Base-by-base conservation (phyloP, 805 yeast species). In the Isabelozyma gotoi region DNA sequence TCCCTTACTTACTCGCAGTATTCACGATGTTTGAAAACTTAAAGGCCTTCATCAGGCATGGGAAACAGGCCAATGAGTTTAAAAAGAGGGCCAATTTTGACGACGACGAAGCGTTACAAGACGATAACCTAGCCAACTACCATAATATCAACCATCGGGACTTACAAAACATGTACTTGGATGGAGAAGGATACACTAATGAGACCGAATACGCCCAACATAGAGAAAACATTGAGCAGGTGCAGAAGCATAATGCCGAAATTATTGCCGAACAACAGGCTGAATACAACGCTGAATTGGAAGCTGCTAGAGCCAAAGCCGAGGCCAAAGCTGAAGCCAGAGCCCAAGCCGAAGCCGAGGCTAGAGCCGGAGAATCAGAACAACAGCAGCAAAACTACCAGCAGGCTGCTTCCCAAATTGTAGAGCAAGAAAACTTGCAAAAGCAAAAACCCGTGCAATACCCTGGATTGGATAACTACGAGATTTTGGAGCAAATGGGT, bases 11-110 rank as follows among this genome's bases (percentile, higher is more conserved):
- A 24, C n/a, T n/a, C n/a, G n/a, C n/a, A n/a, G 29, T 7, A 24
- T 3, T 4, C 29, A 24, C 29, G 51, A 63, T 63, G 68, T 63
- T 63, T 55, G 68, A 77, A 60, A 80, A 81, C 53, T 65, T 80
- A 49, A 77, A 76, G 53, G 81, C 82, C 51, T 78, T 80, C 56
- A 80, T 80, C 39, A 76, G 85, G 49, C 85, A 81, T 50, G 85
- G 85, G 18, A 79, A 78, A 50, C 81, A 79, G 55, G 85, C 84
- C 49, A 68, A 68, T 52, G 69, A 70, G 15, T 47, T 58, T 7
- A 53, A 51, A 39, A 51, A 47, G 35, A 48, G 46, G 34, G 36
- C 33, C 33, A 19, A 34, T 14, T 16, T 27, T 12, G 43, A 38
- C 15, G 15, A 8, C 7, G 39, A 24, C 21, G 39, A 41, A 5